phyloP scores from a whole-genome alignment of 148 eudicot genomes.

The Camellia japonica region DNA sequence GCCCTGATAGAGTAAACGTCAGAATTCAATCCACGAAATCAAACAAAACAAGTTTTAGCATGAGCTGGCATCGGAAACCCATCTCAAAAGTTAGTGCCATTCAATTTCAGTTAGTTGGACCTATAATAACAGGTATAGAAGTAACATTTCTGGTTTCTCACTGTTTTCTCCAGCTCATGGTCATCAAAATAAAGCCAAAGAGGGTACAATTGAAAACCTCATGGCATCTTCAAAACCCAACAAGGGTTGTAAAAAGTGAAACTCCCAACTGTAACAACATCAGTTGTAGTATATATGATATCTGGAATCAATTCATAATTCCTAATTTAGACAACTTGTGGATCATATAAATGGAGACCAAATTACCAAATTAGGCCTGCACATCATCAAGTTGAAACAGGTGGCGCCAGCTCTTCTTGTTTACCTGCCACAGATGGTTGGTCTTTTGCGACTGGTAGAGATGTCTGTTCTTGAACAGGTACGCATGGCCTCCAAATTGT shows the following conservation, averaged over 20 bases:
- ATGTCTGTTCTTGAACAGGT: not conserved
- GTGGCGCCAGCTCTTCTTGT: constrained; percentile 22
- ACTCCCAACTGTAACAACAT: not conserved
- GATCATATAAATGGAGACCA: not conserved
- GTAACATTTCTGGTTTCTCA: not conserved
- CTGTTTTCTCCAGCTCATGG: not conserved
- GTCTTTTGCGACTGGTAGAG: not conserved
- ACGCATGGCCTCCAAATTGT: constrained; percentile 83
- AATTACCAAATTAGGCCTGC: not conserved
- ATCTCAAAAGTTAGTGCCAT: too few species aligned
- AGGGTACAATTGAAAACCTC: not conserved
- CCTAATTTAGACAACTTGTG: not conserved
- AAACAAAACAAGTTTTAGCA: too few species aligned
- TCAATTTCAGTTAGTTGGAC: not conserved
- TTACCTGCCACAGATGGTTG: constrained; percentile 21
- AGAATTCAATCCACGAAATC: too few species aligned
- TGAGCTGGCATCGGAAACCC: too few species aligned
- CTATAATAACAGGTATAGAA: not conserved
- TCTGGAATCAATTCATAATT: not conserved
- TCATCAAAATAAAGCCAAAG: not conserved
- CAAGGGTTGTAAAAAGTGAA: constrained; percentile 6
- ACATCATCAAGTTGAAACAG: constrained; percentile 14
- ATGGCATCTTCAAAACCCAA: not conserved
- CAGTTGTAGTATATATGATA: not conserved
- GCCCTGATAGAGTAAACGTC: too few species aligned